Conservation (phyloP, 1,139 yeast genomes). For the Wickerhamiella infanticola region DNA sequence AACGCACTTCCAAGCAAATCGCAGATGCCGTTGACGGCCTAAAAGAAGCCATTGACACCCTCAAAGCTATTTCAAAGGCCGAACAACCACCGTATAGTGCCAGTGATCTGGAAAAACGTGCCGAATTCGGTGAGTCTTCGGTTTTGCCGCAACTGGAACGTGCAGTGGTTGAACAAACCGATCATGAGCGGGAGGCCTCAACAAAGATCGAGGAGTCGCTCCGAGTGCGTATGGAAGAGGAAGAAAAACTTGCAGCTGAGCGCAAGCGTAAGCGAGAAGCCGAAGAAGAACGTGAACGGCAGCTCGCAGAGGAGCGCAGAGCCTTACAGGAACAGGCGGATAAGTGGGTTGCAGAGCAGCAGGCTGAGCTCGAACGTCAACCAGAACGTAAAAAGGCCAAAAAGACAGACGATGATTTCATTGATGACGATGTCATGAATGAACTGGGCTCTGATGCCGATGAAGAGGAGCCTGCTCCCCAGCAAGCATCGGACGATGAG, state of each 20-base stretch:
- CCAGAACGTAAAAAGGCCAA: constrained; percentile 12
- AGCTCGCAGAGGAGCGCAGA: constrained; percentile 49
- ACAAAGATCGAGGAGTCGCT: constrained; percentile 60
- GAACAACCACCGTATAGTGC: constrained; percentile 56
- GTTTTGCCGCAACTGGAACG: constrained; percentile 56
- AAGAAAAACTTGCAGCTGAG: constrained; percentile 29
- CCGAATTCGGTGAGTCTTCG: constrained; percentile 67
- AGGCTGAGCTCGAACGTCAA: constrained; percentile 8
- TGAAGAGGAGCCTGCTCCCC: constrained; percentile 1
- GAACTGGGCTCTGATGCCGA: constrained; percentile 7
- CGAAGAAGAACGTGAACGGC: constrained; percentile 21
- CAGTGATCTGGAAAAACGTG: constrained; percentile 70
- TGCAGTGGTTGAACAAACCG: constrained; percentile 57
- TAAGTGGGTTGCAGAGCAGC: constrained; percentile 35
- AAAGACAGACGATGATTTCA: constrained; percentile 8
- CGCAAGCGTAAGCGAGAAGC: constrained; percentile 26
- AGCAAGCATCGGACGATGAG: constrained; percentile 16
- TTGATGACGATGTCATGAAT: constrained; percentile 4
- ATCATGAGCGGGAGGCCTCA: constrained; percentile 42
- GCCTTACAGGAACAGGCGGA: constrained; percentile 65
- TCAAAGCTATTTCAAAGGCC: constrained; percentile 46
- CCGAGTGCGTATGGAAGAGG: constrained; percentile 46
- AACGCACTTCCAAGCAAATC: constrained; percentile 49
- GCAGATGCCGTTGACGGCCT: constrained; percentile 43
- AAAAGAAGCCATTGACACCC: constrained; percentile 43